Evolutionary conservation across 768 basidiomycete species (phyloP).

Genomic region (Termitomyces sp.): DNA sequence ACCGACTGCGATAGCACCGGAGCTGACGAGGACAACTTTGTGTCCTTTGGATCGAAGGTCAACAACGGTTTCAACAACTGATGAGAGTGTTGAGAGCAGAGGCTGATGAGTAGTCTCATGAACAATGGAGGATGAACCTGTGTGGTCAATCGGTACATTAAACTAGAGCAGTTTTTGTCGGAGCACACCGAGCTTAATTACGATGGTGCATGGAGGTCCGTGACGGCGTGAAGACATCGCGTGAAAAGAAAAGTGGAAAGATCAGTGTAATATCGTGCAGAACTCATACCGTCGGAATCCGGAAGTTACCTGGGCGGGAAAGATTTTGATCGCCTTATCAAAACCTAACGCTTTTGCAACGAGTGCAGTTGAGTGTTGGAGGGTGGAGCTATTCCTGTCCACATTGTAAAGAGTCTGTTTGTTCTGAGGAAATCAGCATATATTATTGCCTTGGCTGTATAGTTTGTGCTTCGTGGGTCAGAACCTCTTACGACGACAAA

Average conservation of each 20-base stretch:
- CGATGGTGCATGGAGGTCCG: conserved; percentile 55
- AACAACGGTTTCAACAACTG: conserved; percentile 87
- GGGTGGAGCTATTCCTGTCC: too few relatives aligned
- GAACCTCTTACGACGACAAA: too few relatives aligned
- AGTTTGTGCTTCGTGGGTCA: too few relatives aligned
- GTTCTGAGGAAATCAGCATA: too few relatives aligned
- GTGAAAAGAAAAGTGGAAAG: background rate
- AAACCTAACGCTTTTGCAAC: too few relatives aligned
- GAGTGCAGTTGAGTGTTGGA: too few relatives aligned
- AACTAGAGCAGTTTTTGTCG: background rate
- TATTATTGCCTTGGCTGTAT: too few relatives aligned
- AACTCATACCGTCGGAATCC: background rate
- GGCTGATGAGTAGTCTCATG: conserved; percentile 92
- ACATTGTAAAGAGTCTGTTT: too few relatives aligned
- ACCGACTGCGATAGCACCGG: conserved; percentile 97
- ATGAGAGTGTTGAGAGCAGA: conserved; percentile 83
- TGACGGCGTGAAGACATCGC: conserved; percentile 19
- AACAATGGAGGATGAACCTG: conserved; percentile 95
- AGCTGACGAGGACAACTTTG: conserved; percentile 92
- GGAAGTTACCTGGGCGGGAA: too few relatives aligned
- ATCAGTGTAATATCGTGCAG: background rate
- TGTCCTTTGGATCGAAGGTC: conserved; percentile 76
- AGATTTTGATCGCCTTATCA: too few relatives aligned
- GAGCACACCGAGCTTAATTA: conserved; percentile 75
- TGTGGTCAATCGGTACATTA: background rate